Conservation (phyloP, 768 basidiomycete genomes). For the Calocybe indica region DNA sequence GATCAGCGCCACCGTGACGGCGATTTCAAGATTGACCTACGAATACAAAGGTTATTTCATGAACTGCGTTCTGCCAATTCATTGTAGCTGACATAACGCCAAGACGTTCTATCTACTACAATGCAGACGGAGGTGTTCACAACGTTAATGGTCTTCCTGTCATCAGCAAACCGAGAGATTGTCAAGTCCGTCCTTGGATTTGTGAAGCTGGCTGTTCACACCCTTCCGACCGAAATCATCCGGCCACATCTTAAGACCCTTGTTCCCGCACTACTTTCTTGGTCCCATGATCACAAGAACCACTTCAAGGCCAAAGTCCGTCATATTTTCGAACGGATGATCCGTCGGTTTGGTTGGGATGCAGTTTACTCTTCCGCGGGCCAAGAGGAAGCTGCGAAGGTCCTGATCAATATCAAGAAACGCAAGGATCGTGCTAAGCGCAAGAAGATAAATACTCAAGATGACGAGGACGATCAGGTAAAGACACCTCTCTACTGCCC, state of each 20-base stretch:
- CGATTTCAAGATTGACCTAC: constrained; percentile 88
- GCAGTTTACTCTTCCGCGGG: constrained; percentile 70
- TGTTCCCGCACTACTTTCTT: constrained; percentile 79
- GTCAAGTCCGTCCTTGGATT: constrained; percentile 96
- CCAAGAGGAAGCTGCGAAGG: constrained; percentile 81
- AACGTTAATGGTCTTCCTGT: constrained; percentile 86
- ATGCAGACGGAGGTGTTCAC: constrained; percentile 83
- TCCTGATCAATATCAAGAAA: constrained; percentile 92
- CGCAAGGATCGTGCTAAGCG: constrained; percentile 90
- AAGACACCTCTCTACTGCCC: neutral
- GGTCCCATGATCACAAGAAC: constrained; percentile 98
- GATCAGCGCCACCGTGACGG: constrained; percentile 96
- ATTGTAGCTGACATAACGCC: neutral
- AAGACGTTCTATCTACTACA: constrained; percentile 61
- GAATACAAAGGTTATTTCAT: constrained; percentile 80
- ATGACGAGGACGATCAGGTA: constrained; percentile 47
- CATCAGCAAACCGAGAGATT: constrained; percentile 94
- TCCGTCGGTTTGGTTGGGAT: constrained; percentile 86
- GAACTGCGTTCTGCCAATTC: neutral
- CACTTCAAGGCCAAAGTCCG: constrained; percentile 97
- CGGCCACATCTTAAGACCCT: constrained; percentile 72
- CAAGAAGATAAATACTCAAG: constrained; percentile 62
- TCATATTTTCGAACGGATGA: constrained; percentile 94
- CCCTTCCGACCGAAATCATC: constrained; percentile 65
- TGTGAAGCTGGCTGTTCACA: constrained; percentile 88